These are phyloP conservation scores for Pterula multifida DNA, from an alignment of 1,284 basidiomycete genomes.

Conservation along the genomic window DNA sequence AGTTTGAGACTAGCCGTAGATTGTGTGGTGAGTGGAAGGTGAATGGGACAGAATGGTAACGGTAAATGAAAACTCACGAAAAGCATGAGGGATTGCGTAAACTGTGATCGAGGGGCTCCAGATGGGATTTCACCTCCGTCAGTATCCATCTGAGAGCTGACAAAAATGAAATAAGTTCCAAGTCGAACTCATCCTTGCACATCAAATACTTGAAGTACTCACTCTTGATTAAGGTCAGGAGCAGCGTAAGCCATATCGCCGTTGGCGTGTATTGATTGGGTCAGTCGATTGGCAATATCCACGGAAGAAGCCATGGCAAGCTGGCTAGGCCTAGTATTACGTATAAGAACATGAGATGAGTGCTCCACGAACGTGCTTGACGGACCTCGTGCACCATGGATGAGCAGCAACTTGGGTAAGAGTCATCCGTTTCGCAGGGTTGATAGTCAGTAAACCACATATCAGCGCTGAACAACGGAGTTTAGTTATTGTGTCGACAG, in stretches of 20 bases:
- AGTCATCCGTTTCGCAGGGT: conserved; percentile 61
- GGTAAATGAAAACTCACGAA: conserved; percentile 39
- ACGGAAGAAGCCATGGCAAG: conserved; percentile 41
- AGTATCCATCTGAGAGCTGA: conserved; percentile 13
- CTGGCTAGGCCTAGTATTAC: conserved; percentile 62
- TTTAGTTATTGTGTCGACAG: neutral
- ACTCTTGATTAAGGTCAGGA: conserved; percentile 29
- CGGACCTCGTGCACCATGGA: conserved; percentile 71
- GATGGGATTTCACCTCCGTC: conserved; percentile 43
- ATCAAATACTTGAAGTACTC: conserved; percentile 7
- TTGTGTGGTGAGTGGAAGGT: conserved; percentile 5
- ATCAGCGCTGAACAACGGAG: conserved; percentile 44
- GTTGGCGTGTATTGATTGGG: conserved; percentile 46
- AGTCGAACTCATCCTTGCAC: too few relatives aligned
- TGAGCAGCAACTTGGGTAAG: conserved; percentile 61
- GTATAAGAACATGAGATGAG: neutral
- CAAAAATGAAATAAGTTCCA: conserved; percentile 1
- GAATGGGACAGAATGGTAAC: conserved; percentile 1
- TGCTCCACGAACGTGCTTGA: too few relatives aligned
- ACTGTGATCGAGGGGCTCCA: conserved; percentile 33
- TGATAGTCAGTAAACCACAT: conserved; percentile 60
- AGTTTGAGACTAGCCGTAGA: conserved; percentile 51
- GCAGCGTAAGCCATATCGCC: conserved; percentile 64
- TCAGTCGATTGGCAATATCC: conserved; percentile 56
- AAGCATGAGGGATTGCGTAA: conserved; percentile 48